A percentile compares a stretch with the other conserved stretches of the same genome.
These are phyloP conservation scores for Metarhizium robertsii DNA, from an alignment of 2,329 filamentous ascomycete species.

Conservation along the genomic window DNA sequence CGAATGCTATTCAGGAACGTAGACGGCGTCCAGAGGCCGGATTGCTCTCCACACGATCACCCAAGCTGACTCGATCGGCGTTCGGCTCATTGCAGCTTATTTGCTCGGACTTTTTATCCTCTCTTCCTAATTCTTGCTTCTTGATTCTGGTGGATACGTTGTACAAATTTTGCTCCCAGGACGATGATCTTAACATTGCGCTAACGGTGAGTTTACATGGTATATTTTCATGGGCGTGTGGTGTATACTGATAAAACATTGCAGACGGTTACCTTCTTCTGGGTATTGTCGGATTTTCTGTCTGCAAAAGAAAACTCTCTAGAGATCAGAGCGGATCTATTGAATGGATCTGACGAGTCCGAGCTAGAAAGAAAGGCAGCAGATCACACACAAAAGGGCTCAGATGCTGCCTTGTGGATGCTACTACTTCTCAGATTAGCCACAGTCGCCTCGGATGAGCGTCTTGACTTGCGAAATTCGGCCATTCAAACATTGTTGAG, in stretches of 20 bases:
- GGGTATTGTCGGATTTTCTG: constrained; percentile 87
- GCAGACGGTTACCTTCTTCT: constrained; percentile 87
- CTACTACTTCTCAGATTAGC: constrained; percentile 63
- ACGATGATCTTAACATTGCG: constrained; percentile 89
- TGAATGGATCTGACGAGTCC: constrained; percentile 36
- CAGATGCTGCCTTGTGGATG: constrained; percentile 69
- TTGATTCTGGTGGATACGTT: constrained; percentile 76
- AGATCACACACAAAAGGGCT: constrained; percentile 47
- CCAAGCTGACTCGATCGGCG: constrained; percentile 71
- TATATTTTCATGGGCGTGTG: not conserved
- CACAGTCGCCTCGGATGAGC: constrained; percentile 59
- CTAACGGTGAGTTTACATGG: constrained; percentile 55
- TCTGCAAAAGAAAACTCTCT: constrained; percentile 49
- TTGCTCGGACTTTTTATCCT: constrained; percentile 84
- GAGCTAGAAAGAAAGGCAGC: constrained; percentile 52
- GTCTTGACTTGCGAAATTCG: constrained; percentile 72
- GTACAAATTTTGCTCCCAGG: constrained; percentile 79
- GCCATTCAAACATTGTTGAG: constrained; percentile 84
- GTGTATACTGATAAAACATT: not conserved
- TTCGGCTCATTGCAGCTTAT: constrained; percentile 88
- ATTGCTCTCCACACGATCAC: constrained; percentile 47
- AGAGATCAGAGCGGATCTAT: constrained; percentile 47
- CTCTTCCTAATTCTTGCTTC: constrained; percentile 62
- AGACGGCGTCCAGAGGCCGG: constrained; percentile 19
- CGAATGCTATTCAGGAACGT: constrained; percentile 23